Base-by-base conservation (phyloP, 163 green algal species). In the Smithsoniella earleae region DNA sequence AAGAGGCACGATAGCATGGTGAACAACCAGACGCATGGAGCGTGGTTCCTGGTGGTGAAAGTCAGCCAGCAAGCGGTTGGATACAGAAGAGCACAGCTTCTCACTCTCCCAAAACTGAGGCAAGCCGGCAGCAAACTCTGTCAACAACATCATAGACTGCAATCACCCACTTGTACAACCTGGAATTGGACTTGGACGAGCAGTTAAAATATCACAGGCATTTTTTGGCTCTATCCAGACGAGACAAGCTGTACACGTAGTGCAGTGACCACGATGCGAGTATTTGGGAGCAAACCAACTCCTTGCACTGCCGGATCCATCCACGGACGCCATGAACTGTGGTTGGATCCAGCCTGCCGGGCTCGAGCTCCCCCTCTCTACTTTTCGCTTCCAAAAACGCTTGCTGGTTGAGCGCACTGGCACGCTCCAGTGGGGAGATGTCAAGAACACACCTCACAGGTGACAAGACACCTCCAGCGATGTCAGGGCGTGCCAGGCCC, bases 251-350 rank as follows among this genome's bases (percentile, higher is more conserved):
- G n/a, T n/a, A n/a, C n/a, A n/a, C n/a, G n/a, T n/a, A n/a, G n/a
- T n/a, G n/a, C n/a, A n/a, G n/a, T n/a, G n/a, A n/a, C n/a, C n/a
- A n/a, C n/a, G n/a, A n/a, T n/a, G n/a, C n/a, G n/a, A n/a, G n/a
- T n/a, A n/a, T n/a, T n/a, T n/a, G 10, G 58, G 58, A 33, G n/a
- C 58, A 33, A 18, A 69, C 58, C 58, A 69, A 13, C 25, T 69
- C 58, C 58, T 69, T 69, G 58, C 58, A 69, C 58, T 69, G 58
- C 3, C 58, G 58, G 25, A 69, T 69, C 58, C 58, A 69, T 30
- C 58, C 58, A 36, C 58, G 58, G 5, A 69, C 58, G 20, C 27
- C 58, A 38, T 69, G 58, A 30, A 33, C 3, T 8, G n/a, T 43
- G 25, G 58, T 69, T 16, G 58, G 58, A 6, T 43, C 58, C n/a